Evolutionary conservation across 2,329 filamentous ascomycete species (phyloP), one percentile per base, ranked within the genome.

Genomic region (Pyrenophora tritici-repentis): DNA sequence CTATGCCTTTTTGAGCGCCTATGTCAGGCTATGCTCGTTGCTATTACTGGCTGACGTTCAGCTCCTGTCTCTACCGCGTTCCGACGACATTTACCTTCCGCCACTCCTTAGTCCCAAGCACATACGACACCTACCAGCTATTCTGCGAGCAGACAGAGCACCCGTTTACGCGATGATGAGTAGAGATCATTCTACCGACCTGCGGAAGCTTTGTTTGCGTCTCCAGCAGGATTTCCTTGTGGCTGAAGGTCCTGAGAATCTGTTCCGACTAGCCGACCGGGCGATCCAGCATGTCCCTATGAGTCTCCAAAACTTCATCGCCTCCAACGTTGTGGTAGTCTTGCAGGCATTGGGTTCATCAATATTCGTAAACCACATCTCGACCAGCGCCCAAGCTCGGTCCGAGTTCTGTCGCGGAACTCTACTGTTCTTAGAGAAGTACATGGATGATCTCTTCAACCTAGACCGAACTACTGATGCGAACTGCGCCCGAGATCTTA

Each of bases 81-180:
- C 54, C 6, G 60, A 61, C 10, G 63, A 63, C 34, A 39, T 50
- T 12, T 64, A 57, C 38, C 43, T 51, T 9, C 46, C 44, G 13
- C 50, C 56, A 14, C 44, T 72, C n/a, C 37, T 72, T 10, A 62
- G 57, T 52, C 55, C 62, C 17, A 71, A 63, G 48, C 70, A 73
- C 50, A 29, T 73, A 13, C 62, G 63, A 12, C 54, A 65, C 12
- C 34, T 71, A 9, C 38, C 49, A 37, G 49, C 53, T 9, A 58
- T 73, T 5, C 40, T 72, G 33, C 65, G 66, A 26, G 31, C 40
- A 5, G 68, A 69, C 10, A 66, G 62, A 26, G 39, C 49, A 1
- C 55, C 59, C 9, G 31, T 66, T 2, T 72, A 70, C 24, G 55
- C 63, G 13, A 20, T 71, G 16, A 42, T 73, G 13, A 55, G 50